Evolutionary conservation across 2,329 filamentous ascomycete genomes (phyloP).

Genomic region (Penicillium hesseltinei): DNA sequence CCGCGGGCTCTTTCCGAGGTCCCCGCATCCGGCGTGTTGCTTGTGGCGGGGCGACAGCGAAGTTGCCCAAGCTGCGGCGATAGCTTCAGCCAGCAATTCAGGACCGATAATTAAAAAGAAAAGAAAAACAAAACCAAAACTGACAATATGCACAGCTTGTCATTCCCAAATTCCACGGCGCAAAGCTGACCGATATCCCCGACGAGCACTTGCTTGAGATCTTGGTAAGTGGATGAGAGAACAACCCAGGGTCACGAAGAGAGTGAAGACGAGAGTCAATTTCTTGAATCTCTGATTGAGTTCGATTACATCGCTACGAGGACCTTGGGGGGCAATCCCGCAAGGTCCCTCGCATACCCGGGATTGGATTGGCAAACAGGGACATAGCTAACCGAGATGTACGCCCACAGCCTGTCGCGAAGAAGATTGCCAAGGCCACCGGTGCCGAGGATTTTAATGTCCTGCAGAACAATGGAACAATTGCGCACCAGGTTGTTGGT

Average conservation of each 20-base stretch:
- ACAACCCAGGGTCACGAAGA: neutral
- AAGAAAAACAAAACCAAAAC: neutral
- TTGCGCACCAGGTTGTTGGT: constrained; percentile 89
- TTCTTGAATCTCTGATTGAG: neutral
- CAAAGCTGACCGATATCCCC: constrained; percentile 86
- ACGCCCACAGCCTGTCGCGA: constrained; percentile 67
- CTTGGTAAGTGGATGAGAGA: constrained; percentile 55
- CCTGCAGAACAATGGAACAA: constrained; percentile 89
- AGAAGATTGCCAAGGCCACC: constrained; percentile 77
- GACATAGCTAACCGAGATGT: constrained; percentile 12
- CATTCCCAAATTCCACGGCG: constrained; percentile 92
- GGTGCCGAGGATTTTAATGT: constrained; percentile 85
- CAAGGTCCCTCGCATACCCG: constrained; percentile 26
- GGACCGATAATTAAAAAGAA: too few relatives aligned
- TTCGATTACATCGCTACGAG: neutral
- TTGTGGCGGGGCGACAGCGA: neutral
- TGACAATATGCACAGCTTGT: constrained; percentile 64
- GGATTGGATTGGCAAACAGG: neutral
- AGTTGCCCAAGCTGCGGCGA: neutral
- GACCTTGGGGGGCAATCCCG: constrained; percentile 6
- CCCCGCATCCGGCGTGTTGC: constrained; percentile 16
- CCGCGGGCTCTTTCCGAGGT: constrained; percentile 4
- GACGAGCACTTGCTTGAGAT: constrained; percentile 83
- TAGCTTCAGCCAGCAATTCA: neutral
- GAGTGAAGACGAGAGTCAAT: neutral